phyloP scores from a whole-genome alignment of 2,329 filamentous ascomycete genomes.

The Penicillium sp. region DNA sequence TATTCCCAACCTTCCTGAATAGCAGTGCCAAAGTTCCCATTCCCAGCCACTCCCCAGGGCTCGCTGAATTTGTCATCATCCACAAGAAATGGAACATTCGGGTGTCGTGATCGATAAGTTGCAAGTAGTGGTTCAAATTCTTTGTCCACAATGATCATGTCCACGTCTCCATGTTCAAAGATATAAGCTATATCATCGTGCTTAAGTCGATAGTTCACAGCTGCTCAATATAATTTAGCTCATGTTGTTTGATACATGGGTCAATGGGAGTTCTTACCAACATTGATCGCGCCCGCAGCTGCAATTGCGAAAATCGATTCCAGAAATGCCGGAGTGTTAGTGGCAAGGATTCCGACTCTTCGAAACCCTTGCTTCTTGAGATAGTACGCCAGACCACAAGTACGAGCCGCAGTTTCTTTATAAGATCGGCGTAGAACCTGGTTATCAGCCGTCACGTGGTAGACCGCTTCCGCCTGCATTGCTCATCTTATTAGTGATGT shows the following conservation, averaged over 20 bases:
- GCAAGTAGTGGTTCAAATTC: constrained; percentile 75
- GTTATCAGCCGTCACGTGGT: constrained; percentile 79
- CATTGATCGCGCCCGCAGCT: constrained; percentile 75
- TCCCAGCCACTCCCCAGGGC: constrained; percentile 67
- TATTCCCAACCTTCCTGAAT: constrained; percentile 75
- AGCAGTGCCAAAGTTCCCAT: constrained; percentile 80
- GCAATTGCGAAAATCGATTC: constrained; percentile 87
- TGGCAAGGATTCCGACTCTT: constrained; percentile 79
- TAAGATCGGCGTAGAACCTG: constrained; percentile 75
- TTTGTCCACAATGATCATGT: constrained; percentile 80
- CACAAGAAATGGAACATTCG: constrained; percentile 69
- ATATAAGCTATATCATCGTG: constrained; percentile 87
- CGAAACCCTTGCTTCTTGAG: constrained; percentile 71
- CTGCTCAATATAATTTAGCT: constrained; percentile 26
- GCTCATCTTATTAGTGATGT: not conserved
- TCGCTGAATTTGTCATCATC: constrained; percentile 81
- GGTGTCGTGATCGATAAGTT: constrained; percentile 61
- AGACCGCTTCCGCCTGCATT: constrained; percentile 70
- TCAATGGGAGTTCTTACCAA: constrained; percentile 47
- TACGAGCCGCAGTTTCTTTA: constrained; percentile 77
- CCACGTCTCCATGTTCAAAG: constrained; percentile 81
- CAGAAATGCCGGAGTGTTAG: constrained; percentile 93
- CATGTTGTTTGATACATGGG: constrained; percentile 37
- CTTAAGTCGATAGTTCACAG: constrained; percentile 73
- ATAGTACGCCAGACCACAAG: constrained; percentile 84